Percentiles rank a stretch among this genome's conserved stretches.
phyloP scores from a whole-genome alignment of 768 basidiomycete genomes.

The Austroboletus eburneus region DNA sequence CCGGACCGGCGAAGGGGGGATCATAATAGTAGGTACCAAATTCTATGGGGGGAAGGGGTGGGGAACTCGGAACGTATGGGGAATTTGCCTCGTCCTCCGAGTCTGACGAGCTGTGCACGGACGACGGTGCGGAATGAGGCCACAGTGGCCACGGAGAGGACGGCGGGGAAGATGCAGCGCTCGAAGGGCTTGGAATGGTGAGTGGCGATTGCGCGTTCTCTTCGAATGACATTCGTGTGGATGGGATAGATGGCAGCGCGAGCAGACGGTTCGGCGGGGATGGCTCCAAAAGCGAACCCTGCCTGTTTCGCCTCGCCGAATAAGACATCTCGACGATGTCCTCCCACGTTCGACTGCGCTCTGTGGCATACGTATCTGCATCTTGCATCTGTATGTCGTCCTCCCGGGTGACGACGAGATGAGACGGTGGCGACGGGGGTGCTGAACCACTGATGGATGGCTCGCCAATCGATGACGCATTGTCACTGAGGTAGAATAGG shows the following conservation, averaged over 20 bases:
- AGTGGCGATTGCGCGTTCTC: conserved; percentile 21
- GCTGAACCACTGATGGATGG: conserved; percentile 15
- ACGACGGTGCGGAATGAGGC: conserved; percentile 14
- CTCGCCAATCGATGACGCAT: conserved; percentile 14
- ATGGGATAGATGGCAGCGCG: conserved; percentile 29
- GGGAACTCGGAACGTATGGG: too few species aligned
- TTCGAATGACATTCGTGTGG: conserved; percentile 16
- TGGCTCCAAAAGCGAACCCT: not conserved
- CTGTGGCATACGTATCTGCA: not conserved
- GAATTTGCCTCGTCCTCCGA: conserved; percentile 9
- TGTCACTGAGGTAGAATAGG: conserved; percentile 14
- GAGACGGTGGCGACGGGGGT: conserved; percentile 22
- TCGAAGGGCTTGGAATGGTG: conserved; percentile 18
- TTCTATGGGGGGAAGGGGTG: too few species aligned
- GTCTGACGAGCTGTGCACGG: conserved; percentile 3
- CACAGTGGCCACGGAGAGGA: conserved; percentile 15
- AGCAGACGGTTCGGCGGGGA: conserved; percentile 7
- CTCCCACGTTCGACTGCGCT: conserved; percentile 8
- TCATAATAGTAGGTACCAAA: not conserved
- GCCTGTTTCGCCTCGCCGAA: conserved; percentile 5
- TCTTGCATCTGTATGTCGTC: conserved; percentile 14
- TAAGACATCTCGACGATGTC: conserved; percentile 11
- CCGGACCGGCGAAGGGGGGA: not conserved
- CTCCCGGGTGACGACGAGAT: conserved; percentile 11
- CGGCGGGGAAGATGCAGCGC: conserved; percentile 14